Evolutionary conservation across 768 basidiomycete species (phyloP).

Genomic region (Kwoniella mangroviensis): DNA sequence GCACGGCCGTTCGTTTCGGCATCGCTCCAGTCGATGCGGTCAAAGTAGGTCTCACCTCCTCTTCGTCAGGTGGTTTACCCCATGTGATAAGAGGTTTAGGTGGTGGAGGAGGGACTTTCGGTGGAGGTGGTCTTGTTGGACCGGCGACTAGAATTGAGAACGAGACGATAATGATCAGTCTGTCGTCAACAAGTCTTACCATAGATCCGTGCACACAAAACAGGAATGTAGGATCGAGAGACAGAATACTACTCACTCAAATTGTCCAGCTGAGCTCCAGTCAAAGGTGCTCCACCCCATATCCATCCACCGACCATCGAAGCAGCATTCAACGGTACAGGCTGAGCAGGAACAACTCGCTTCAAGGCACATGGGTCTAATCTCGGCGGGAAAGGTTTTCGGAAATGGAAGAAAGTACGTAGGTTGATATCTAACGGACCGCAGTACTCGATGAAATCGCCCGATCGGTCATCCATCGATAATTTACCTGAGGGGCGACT

Average conservation of each 20-base stretch:
- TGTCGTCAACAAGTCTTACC: too few species aligned
- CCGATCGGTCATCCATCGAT: conserved; percentile 55
- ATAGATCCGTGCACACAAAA: too few species aligned
- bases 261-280: conserved; percentile 56
- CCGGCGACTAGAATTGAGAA: conserved; percentile 51
- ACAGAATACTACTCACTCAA: conserved; percentile 35
- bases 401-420: conserved; percentile 55
- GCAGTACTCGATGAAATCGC: conserved; percentile 56
- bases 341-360: conserved; percentile 50
- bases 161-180: neutral
- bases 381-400: conserved; percentile 55
- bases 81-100: conserved; percentile 53
- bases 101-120: conserved; percentile 42
- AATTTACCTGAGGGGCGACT: conserved; percentile 51
- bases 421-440: conserved; percentile 53
- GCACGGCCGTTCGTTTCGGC: conserved; percentile 44
- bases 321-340: conserved; percentile 48
- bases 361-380: conserved; percentile 48
- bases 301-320: conserved; percentile 55
- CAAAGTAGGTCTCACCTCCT: conserved; percentile 23
- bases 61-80: conserved; percentile 49
- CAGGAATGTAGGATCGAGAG: too few species aligned
- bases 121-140: conserved; percentile 52
- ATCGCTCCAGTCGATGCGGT: conserved; percentile 24
- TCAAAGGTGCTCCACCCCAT: conserved; percentile 58